Percentiles rank a stretch among this genome's conserved stretches.
Conservation (phyloP, 495 filamentous ascomycete species). For the Lophiotrema nucula region DNA sequence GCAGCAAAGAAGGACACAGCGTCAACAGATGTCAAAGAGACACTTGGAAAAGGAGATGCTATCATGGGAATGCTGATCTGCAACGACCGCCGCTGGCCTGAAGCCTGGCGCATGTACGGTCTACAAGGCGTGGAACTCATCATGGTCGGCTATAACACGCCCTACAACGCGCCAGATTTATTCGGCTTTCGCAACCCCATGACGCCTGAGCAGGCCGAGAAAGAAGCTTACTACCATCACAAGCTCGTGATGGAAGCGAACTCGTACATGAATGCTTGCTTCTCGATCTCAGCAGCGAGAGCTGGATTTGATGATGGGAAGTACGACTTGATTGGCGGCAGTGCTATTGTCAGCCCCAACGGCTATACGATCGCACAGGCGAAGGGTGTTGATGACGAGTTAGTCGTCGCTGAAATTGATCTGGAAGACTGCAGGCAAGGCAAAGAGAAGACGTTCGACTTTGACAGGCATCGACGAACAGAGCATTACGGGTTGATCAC, state of each 20-base stretch:
- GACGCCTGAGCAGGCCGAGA: slow-evolving; percentile 42
- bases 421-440: slow-evolving; percentile 44
- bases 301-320: slow-evolving; percentile 49
- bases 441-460: slow-evolving; percentile 48
- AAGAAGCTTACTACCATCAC: slow-evolving; percentile 46
- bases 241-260: slow-evolving; percentile 47
- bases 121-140: slow-evolving; percentile 50
- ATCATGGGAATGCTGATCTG: slow-evolving; percentile 53
- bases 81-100: slow-evolving; percentile 51
- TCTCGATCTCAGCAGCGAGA: slow-evolving; percentile 45
- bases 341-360: slow-evolving; percentile 49
- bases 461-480: slow-evolving; percentile 47
- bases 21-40: slow-evolving; percentile 15
- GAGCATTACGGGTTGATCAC: slow-evolving; percentile 46
- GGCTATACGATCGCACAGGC: slow-evolving; percentile 48
- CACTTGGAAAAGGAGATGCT: slow-evolving; percentile 39
- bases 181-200: slow-evolving; percentile 44
- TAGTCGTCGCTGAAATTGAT: slow-evolving; percentile 48
- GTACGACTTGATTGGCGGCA: slow-evolving; percentile 47
- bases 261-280: slow-evolving; percentile 49
- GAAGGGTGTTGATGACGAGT: slow-evolving; percentile 45
- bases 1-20: background rate
- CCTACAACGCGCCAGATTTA: slow-evolving; percentile 44
- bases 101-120: slow-evolving; percentile 47
- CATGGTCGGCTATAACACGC: slow-evolving; percentile 50